Evolutionary conservation across 2,329 filamentous ascomycete species (phyloP).

Genomic region (Paraconiothyrium brasiliense): DNA sequence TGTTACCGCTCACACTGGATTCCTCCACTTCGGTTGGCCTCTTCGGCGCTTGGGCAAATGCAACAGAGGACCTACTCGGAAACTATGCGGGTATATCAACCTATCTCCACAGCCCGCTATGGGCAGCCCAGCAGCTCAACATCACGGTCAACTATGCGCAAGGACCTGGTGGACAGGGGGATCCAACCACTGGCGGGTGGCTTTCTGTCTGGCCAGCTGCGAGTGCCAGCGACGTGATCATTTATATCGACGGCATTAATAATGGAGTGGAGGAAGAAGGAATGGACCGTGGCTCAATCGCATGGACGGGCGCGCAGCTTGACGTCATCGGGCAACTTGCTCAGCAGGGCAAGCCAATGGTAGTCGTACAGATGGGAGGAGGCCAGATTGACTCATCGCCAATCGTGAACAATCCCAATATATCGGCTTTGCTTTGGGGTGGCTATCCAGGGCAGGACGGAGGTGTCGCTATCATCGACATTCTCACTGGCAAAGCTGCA

Average conservation of each 20-base stretch:
- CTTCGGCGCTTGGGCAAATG: constrained; percentile 69
- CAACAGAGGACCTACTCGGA: constrained; percentile 64
- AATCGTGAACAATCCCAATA: constrained; percentile 57
- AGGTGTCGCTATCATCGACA: constrained; percentile 63
- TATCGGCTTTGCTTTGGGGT: constrained; percentile 65
- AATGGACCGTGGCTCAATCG: constrained; percentile 60
- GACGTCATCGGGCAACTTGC: constrained; percentile 61
- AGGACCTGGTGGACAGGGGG: constrained; percentile 36
- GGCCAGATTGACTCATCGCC: constrained; percentile 63
- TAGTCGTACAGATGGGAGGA: constrained; percentile 62
- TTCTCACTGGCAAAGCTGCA: constrained; percentile 60
- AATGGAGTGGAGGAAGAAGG: constrained; percentile 62
- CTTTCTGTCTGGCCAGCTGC: constrained; percentile 28
- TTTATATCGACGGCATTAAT: constrained; percentile 67
- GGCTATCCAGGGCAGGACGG: constrained; percentile 70
- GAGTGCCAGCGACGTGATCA: constrained; percentile 52
- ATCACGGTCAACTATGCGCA: constrained; percentile 47
- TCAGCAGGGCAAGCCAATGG: constrained; percentile 57
- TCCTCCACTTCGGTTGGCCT: constrained; percentile 61
- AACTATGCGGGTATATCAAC: constrained; percentile 67
- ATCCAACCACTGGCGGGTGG: constrained; percentile 40
- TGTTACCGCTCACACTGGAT: constrained; percentile 54
- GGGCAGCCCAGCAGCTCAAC: constrained; percentile 59
- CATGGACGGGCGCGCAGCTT: constrained; percentile 63
- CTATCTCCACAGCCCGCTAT: constrained; percentile 64